These are phyloP conservation scores for Lecanicillium sp. DNA, from an alignment of 2,329 filamentous ascomycete genomes.

Conservation along the genomic window DNA sequence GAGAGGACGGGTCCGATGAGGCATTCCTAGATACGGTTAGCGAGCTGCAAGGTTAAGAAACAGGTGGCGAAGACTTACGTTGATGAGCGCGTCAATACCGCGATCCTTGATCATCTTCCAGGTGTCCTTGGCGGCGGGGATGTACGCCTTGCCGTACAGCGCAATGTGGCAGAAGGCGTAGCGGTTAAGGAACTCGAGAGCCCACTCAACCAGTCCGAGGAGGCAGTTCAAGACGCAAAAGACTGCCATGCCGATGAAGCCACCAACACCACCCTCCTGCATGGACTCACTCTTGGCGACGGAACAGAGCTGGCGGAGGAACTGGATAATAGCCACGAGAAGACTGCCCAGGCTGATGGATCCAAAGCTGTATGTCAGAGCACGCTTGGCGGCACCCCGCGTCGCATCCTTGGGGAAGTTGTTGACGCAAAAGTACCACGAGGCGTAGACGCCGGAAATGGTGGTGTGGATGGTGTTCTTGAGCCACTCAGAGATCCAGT, in stretches of 20 bases:
- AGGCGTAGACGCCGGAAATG: conserved; percentile 81
- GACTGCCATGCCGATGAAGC: conserved; percentile 55
- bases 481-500: conserved; percentile 89
- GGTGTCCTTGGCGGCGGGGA: conserved; percentile 80
- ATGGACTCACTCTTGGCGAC: conserved; percentile 58
- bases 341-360: conserved; percentile 83
- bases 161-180: conserved; percentile 93
- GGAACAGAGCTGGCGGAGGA: conserved; percentile 73
- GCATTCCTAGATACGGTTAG: conserved; percentile 49
- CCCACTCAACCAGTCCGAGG: conserved; percentile 74
- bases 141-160: conserved; percentile 82
- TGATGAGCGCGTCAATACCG: conserved; percentile 82
- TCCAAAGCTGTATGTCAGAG: conserved; percentile 86
- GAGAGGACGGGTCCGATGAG: conserved; percentile 67
- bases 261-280: conserved; percentile 65
- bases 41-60: background rate
- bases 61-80: conserved; percentile 30
- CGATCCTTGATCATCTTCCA: conserved; percentile 90
- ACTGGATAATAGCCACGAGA: conserved; percentile 79
- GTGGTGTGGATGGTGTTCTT: conserved; percentile 90
- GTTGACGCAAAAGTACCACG: conserved; percentile 78
- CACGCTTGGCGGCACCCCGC: conserved; percentile 71
- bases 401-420: conserved; percentile 72
- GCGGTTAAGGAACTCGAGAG: conserved; percentile 79
- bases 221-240: conserved; percentile 74